Evolutionary conservation across 495 filamentous ascomycete genomes (phyloP).

Genomic region (Opeltia flavorubescens): DNA sequence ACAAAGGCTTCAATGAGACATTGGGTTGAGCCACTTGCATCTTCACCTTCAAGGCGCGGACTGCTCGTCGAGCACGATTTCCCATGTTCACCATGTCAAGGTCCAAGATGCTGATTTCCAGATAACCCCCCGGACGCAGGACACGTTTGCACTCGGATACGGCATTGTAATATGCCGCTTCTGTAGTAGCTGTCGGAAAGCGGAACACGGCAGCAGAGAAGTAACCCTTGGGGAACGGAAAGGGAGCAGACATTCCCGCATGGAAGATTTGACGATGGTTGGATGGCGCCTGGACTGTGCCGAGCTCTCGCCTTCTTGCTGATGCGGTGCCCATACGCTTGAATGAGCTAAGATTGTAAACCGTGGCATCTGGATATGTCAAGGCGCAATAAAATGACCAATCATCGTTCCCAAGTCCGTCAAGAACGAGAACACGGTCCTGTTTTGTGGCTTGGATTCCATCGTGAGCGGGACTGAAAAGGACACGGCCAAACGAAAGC

Average conservation of each 20-base stretch:
- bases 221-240: slow-evolving; percentile 78
- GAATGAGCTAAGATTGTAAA: slow-evolving; percentile 68
- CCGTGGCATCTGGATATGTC: slow-evolving; percentile 70
- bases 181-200: slow-evolving; percentile 65
- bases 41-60: slow-evolving; percentile 63
- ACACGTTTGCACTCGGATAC: slow-evolving; percentile 84
- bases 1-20: slow-evolving; percentile 56
- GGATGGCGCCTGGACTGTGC: slow-evolving; percentile 42
- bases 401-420: slow-evolving; percentile 82
- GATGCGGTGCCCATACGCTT: slow-evolving; percentile 19
- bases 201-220: slow-evolving; percentile 80
- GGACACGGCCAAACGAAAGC: slow-evolving; percentile 87
- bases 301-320: not conserved
- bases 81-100: slow-evolving; percentile 83
- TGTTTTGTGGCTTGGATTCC: slow-evolving; percentile 50
- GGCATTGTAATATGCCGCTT: slow-evolving; percentile 61
- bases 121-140: slow-evolving; percentile 74
- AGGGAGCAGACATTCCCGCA: slow-evolving; percentile 46
- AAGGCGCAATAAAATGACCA: slow-evolving; percentile 97
- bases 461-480: slow-evolving; percentile 84
- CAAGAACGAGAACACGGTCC: slow-evolving; percentile 67
- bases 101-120: slow-evolving; percentile 77
- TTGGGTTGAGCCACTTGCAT: slow-evolving; percentile 49
- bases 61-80: slow-evolving; percentile 54
- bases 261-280: slow-evolving; percentile 83